A percentile compares a stretch with the other conserved stretches of the same genome.
Evolutionary conservation across 2,329 filamentous ascomycete genomes (phyloP).

Genomic region (Nemania serpens): DNA sequence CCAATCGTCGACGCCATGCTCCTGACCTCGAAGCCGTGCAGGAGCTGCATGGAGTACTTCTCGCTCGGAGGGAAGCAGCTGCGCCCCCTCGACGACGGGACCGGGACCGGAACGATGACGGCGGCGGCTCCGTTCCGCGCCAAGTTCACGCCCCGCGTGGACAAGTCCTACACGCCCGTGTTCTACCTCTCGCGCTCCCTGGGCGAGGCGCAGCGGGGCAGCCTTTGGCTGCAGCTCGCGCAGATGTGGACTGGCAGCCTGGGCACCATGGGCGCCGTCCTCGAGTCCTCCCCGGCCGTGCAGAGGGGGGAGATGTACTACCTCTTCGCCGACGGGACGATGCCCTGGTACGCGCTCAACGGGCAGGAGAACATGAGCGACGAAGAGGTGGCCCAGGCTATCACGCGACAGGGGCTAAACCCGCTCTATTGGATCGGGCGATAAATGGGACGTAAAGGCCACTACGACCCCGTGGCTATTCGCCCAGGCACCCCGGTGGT

Average conservation of each 20-base stretch:
- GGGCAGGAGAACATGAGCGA: slow-evolving; percentile 41
- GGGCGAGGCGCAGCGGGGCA: slow-evolving; percentile 26
- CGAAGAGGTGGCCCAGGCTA: slow-evolving; percentile 38
- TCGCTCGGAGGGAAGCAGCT: slow-evolving; percentile 36
- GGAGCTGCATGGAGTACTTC: slow-evolving; percentile 39
- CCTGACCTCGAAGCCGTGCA: slow-evolving; percentile 36
- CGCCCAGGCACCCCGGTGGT: background rate
- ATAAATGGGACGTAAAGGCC: background rate
- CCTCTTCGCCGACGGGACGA: slow-evolving; percentile 31
- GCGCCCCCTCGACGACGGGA: slow-evolving; percentile 27
- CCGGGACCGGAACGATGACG: slow-evolving; percentile 16
- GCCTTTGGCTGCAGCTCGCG: slow-evolving; percentile 36
- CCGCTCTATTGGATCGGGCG: slow-evolving; percentile 39
- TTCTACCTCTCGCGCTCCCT: slow-evolving; percentile 38
- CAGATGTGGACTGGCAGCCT: slow-evolving; percentile 36
- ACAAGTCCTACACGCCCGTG: slow-evolving; percentile 39
- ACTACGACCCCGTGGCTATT: background rate
- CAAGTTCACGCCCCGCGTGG: slow-evolving; percentile 40
- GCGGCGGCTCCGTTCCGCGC: slow-evolving; percentile 33
- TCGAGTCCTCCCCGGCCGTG: slow-evolving; percentile 28
- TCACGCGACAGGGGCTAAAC: slow-evolving; percentile 32
- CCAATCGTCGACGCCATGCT: slow-evolving; percentile 41
- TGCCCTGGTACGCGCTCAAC: slow-evolving; percentile 40
- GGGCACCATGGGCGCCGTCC: slow-evolving; percentile 12
- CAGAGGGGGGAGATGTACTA: slow-evolving; percentile 38